Base-by-base conservation (phyloP, 2,329 filamentous ascomycete genomes). In the Aspergillus sp. region DNA sequence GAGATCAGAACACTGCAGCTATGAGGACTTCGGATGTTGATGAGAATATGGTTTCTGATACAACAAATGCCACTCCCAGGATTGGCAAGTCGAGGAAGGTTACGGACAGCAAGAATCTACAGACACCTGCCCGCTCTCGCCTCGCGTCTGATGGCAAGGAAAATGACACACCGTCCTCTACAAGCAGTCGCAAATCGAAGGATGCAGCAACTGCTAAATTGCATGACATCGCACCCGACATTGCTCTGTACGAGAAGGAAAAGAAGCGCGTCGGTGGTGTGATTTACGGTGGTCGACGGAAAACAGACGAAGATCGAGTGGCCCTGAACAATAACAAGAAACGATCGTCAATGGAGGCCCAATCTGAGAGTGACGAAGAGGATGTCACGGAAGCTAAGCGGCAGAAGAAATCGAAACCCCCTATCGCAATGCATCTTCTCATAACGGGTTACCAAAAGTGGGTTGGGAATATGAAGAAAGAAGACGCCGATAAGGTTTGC, bases 221-320 rank as follows among this genome's bases (percentile, higher is more conserved):
- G 7, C 90, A 95, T 54, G 84, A 85, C 37, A 80, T 93, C 57
- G 92, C 90, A 1, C 84, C 88, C 0, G 95, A 99, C 69, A 92
- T 98, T 68, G 89, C 88, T 2, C 79, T 96, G 33, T 99, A 95
- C 68, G 90, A 98, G 69, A 96, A 95, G 71, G 95, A 99, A 76
- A 91, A 85, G 79, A 97, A 96, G 77, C 86, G 95, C 19, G 84
- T 83, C 46, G 86, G 86, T 14, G 86, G 86, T 41, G 84, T 89
- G 3, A 77, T 85, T 11, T 84, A 87, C 63, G 85, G 85, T 27
- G 81, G 83, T 14, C 72, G 80, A 64, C 75, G 78, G 24, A 78
- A 75, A 63, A 79, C 67, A 19, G 77, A 75, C 51, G 73, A 76
- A 39, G 75, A 77, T 47, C 67, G 75, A 46, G 59, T 75, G 23